Evolutionary conservation across 2,329 filamentous ascomycete species (phyloP), one percentile per base, ranked within the genome.

Genomic region (Neurospora sp.): DNA sequence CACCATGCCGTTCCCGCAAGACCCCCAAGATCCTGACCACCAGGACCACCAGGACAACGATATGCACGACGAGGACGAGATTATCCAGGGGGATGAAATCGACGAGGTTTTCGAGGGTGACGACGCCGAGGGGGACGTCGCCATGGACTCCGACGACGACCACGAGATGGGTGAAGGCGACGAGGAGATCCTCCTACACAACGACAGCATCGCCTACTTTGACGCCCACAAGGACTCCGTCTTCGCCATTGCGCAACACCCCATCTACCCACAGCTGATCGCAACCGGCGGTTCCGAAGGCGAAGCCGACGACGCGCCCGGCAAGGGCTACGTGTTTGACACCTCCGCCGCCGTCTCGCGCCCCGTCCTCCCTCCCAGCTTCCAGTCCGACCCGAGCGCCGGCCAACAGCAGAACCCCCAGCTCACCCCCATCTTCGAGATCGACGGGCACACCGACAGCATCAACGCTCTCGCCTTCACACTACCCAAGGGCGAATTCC

Each of bases 211-310:
- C 74, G 95, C 93, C 71, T 95, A 97, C 84, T 97, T 98, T 78
- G 96, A 98, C 83, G 81, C 82, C 42, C 93, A 97, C 83, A 91
- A 89, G 75, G 93, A 97, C 85, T 94, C 91, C 72, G 91, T 99
- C 77, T 99, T 97, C 84, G 89, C 92, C 81, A 96, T 99, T 79
- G 93, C 95, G 19, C 93, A 97, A 79, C 96, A 99, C 79, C 96
- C 96, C 4, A 83, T 89, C 7, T 86, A 91, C 77, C 88, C 91
- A 6, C 85, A 89, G 23, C 89, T 98, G 71, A 85, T 98, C 71
- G 91, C 94, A 3, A 97, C 96, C 0, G 96, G 96, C 72, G 96
- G 94, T 73, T 87, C 86, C 69, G 88, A 89, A 70, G 87, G 86
- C 66, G 82, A 85, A 15, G 81, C 80, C 43, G 87, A 88, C 74